phyloP scores from a whole-genome alignment of 352 stramenopile species.

The Phytophthora nicotianae region DNA sequence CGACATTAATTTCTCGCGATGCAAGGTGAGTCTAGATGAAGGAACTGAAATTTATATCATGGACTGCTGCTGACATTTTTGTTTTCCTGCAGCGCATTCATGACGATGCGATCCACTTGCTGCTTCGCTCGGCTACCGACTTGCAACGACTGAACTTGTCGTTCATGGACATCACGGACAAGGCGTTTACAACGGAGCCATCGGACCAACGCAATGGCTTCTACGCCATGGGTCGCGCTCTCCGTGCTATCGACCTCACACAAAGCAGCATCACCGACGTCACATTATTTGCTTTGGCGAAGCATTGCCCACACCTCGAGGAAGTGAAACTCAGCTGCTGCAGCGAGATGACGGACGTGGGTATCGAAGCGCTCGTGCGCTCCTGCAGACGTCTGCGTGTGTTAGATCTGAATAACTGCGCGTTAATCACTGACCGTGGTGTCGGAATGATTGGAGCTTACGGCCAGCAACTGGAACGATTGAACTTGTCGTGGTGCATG shows the following conservation, averaged over 20 bases:
- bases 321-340: conserved; percentile 78
- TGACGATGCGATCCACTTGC: conserved; percentile 70
- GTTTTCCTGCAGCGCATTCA: conserved; percentile 55
- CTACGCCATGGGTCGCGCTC: conserved; percentile 49
- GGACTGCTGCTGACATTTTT: conserved; percentile 17
- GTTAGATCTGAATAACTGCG: conserved; percentile 84
- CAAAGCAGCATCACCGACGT: conserved; percentile 77
- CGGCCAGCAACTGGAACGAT: conserved; percentile 56
- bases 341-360: conserved; percentile 78
- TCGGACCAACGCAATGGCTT: conserved; percentile 47
- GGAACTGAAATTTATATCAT: neutral
- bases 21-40: conserved; percentile 52
- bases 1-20: conserved; percentile 82
- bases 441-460: conserved; percentile 58
- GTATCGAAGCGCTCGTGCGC: conserved; percentile 65
- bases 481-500: conserved; percentile 89
- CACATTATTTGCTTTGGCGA: conserved; percentile 64
- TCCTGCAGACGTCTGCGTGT: conserved; percentile 54
- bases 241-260: conserved; percentile 71
- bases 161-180: conserved; percentile 84
- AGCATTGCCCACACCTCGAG: conserved; percentile 68
- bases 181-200: conserved; percentile 58
- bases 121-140: conserved; percentile 63
- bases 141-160: conserved; percentile 80
- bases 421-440: conserved; percentile 76